phyloP scores from a whole-genome alignment of 345 rosid species.

The Arabidopsis suecica region DNA sequence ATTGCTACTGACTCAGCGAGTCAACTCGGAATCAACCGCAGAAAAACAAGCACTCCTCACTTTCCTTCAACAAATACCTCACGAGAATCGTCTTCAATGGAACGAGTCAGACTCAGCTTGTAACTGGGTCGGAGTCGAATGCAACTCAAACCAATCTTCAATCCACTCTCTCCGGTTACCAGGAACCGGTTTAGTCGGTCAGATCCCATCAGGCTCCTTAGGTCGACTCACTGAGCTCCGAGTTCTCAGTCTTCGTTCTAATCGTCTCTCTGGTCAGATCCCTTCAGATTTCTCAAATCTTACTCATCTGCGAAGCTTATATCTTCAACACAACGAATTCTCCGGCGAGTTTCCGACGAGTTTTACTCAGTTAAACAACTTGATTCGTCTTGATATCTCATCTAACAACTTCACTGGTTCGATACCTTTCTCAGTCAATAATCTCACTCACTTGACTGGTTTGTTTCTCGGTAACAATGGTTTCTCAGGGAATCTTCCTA shows the following conservation, averaged over 20 bases:
- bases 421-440: conserved; percentile 79
- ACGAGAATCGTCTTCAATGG: conserved; percentile 83
- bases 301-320: conserved; percentile 73
- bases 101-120: conserved; percentile 74
- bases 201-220: conserved; percentile 66
- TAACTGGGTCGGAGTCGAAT: conserved; percentile 80
- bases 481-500: conserved; percentile 77
- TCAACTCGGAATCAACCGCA: conserved; percentile 65
- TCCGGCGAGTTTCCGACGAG: conserved; percentile 69
- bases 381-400: conserved; percentile 83
- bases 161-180: conserved; percentile 79
- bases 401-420: conserved; percentile 74
- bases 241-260: conserved; percentile 86
- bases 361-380: conserved; percentile 58
- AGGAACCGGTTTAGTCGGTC: conserved; percentile 79
- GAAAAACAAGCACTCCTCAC: conserved; percentile 88
- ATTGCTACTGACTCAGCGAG: conserved; percentile 50
- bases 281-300: conserved; percentile 85
- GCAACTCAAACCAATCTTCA: conserved; percentile 61
- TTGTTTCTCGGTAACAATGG: conserved; percentile 64
- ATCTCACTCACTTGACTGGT: conserved; percentile 70
- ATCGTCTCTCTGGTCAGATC: conserved; percentile 77
- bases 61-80: conserved; percentile 62
- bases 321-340: conserved; percentile 68
- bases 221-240: conserved; percentile 80